phyloP scores from a whole-genome alignment of 2,329 filamentous ascomycete genomes.

The Aspergillus pseudoviridinutans region DNA sequence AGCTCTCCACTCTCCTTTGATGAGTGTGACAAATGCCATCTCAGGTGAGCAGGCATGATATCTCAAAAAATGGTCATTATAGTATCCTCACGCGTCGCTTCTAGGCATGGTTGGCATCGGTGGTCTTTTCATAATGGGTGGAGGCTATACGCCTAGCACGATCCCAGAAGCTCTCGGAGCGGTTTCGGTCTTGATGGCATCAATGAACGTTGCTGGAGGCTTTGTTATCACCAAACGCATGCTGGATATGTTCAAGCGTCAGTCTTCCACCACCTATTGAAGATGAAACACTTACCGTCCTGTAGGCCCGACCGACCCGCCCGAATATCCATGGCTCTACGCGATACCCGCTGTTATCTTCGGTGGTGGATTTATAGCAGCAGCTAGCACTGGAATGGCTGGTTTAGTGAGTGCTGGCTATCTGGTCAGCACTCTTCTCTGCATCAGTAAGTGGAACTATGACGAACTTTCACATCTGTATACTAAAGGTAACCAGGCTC shows the following conservation, averaged over 20 bases:
- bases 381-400: constrained; percentile 74
- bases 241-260: constrained; percentile 84
- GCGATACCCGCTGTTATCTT: constrained; percentile 72
- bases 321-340: constrained; percentile 86
- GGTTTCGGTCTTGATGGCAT: constrained; percentile 75
- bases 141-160: constrained; percentile 71
- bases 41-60: constrained; percentile 52
- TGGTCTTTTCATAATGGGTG: constrained; percentile 83
- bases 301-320: constrained; percentile 71
- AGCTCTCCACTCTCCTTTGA: constrained; percentile 80
- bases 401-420: constrained; percentile 86
- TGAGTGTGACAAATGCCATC: constrained; percentile 92
- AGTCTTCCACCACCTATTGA: constrained; percentile 20
- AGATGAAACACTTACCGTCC: constrained; percentile 22
- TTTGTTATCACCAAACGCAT: constrained; percentile 92
- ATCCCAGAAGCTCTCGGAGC: constrained; percentile 76
- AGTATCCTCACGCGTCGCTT: background rate
- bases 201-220: constrained; percentile 82
- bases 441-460: constrained; percentile 56
- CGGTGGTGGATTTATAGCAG: constrained; percentile 74
- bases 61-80: constrained; percentile 14
- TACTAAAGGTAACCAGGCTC: constrained; percentile 46
- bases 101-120: constrained; percentile 78
- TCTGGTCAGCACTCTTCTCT: constrained; percentile 76
- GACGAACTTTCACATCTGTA: background rate